Base-by-base conservation (phyloP, 352 stramenopile genomes). In the Pythium volutum region DNA sequence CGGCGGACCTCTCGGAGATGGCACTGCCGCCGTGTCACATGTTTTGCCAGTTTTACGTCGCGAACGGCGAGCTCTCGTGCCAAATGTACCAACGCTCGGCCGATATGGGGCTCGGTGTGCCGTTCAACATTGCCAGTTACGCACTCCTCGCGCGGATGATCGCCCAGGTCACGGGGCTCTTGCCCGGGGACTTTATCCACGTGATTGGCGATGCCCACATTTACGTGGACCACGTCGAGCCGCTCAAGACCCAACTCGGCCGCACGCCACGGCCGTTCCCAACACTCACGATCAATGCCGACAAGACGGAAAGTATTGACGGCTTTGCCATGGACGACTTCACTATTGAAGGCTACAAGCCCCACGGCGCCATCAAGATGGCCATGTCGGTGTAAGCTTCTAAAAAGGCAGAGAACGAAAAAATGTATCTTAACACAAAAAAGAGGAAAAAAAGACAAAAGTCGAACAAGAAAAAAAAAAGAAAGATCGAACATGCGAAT, bases 91-190 rank as follows among this genome's bases (percentile, higher is more conserved):
- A 99, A 81, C 93, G 98, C 22, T 99, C 92, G 49, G 97, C 96
- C 20, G 98, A 99, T 76, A 99, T 99, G 95, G 97, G 97, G 8
- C 88, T 99, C 27, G 98, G 98, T 9, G 97, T 99, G 34, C 98
- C 98, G 8, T 99, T 99, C 76, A 99, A 99, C 78, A 99, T 99
- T 77, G 97, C 98, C 12, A 98, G 89, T 49, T 99, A 99, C 75
- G 91, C 97, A 33, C 76, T 99, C 50, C 82, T 99, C 14, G 99
- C 97, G 25, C 87, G 96, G 49, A 83, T 99, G 66, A 75, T 99
- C 23, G 97, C 97, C 2, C 96, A 99, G 57, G 97, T 98, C 20
- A 93, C 86, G 2, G 87, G 84, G 1, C 71, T 98, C 2, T 89
- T 97, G 57, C 72, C 97, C 22, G 97, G 97, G 23, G 97, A 99